These are phyloP conservation scores for Pseudocercospora vitis DNA, from an alignment of 2,329 filamentous ascomycete species.

Conservation along the genomic window DNA sequence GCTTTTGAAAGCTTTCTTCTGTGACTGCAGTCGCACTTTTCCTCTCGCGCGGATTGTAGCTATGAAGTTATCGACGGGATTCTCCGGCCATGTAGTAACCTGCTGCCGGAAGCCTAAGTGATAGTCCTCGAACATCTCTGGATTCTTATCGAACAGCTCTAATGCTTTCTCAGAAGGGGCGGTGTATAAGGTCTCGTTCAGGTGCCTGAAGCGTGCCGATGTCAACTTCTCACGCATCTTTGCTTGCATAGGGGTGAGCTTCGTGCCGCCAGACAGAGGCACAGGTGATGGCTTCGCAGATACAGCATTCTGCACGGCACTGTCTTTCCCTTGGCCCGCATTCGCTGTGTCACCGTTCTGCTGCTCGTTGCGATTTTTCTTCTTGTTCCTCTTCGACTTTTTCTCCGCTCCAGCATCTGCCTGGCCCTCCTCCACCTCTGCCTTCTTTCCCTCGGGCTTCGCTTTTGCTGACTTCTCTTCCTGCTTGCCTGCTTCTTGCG, in stretches of 20 bases:
- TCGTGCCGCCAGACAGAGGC: conserved; percentile 46
- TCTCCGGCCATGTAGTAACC: conserved; percentile 93
- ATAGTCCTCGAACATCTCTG: conserved; percentile 94
- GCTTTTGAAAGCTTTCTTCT: conserved; percentile 34
- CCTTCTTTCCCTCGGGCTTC: conserved; percentile 33
- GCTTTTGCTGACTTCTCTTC: conserved; percentile 25
- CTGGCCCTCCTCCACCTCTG: conserved; percentile 3
- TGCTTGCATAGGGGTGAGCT: conserved; percentile 87
- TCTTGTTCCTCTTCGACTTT: conserved; percentile 34
- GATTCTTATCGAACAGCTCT: conserved; percentile 75
- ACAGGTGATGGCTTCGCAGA: conserved; percentile 35
- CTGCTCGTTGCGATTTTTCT: conserved; percentile 34
- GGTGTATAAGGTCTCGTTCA: conserved; percentile 96
- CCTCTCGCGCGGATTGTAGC: conserved; percentile 67
- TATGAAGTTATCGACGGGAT: conserved; percentile 89
- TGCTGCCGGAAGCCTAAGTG: conserved; percentile 95
- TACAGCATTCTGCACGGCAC: conserved; percentile 21
- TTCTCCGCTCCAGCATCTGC: conserved; percentile 28
- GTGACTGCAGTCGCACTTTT: conserved; percentile 45
- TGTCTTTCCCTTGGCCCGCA: conserved; percentile 23
- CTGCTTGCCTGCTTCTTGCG: conserved; percentile 15
- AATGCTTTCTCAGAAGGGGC: conserved; percentile 82
- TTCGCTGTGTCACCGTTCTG: conserved; percentile 14
- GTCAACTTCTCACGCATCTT: conserved; percentile 94
- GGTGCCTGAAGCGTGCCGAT: conserved; percentile 91